Base-by-base conservation (phyloP, 306 rosid genomes). In the Cercis canadensis region DNA sequence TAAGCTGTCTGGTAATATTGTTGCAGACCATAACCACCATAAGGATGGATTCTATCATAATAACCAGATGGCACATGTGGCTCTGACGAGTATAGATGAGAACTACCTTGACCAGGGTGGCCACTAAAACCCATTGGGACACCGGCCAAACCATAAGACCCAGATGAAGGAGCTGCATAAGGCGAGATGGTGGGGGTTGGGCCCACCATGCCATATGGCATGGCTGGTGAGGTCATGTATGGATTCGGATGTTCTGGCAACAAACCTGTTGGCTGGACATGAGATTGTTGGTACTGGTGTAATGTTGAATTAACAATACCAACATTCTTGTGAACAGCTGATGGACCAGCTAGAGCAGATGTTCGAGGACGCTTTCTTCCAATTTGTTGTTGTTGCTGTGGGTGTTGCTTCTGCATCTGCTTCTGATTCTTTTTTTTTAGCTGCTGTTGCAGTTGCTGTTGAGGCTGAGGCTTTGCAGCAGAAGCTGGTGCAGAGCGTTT, bases 1-100 rank as follows among this genome's bases (percentile, higher is more conserved):
- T 78, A 82, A 55, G 88, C 78, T 56, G 88, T 53, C 55, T 78
- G 86, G 85, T 66, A 78, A 47, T 73, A 68, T 49, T 81, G 78
- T 75, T 72, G 86, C 65, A 63, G 71, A 71, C 85, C 84, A 57
- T 81, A 85, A 70, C 90, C 87, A 61, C 77, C 85, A 67, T 83
- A 78, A 63, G 80, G 70, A 58, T 82, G 55, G 67, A 70, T 59
- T 66, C 77, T 61, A 77, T 78, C 85, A 77, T 76, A 78, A 78
- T 75, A 83, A 70, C 73, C 83, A 72, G 88, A 56, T 18, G 72
- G 84, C 41, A 61, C 67, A 57, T 78, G 74, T 37, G 78, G 80
- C 65, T 83, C 83, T 17, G 82, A 69, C 19, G 82, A 59, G 81
- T 71, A 75, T 75, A 65, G 55, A 72, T 75, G 86, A 84, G 89